These are phyloP conservation scores for Fusarium concolor DNA, from an alignment of 2,329 filamentous ascomycete species.

Conservation along the genomic window DNA sequence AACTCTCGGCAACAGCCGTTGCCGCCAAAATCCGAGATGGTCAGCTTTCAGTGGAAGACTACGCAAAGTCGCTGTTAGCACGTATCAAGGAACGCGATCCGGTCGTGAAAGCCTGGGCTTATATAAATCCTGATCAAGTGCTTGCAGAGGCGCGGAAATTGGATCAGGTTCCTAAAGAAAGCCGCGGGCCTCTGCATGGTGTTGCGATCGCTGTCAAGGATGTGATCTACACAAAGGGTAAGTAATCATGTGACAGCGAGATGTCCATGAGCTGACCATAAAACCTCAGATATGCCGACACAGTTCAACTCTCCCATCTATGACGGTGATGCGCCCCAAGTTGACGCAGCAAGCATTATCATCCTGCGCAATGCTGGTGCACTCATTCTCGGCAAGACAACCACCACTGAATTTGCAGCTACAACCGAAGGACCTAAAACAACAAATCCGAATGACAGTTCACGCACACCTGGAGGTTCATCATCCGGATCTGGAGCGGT, in stretches of 20 bases:
- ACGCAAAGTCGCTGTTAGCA: constrained; percentile 5
- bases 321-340: constrained; percentile 52
- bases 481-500: constrained; percentile 73
- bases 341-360: constrained; percentile 65
- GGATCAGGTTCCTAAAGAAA: background rate
- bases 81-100: constrained; percentile 22
- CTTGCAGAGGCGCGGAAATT: constrained; percentile 7
- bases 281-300: constrained; percentile 63
- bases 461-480: constrained; percentile 73
- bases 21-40: constrained; percentile 2
- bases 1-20: background rate
- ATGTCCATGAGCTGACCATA: accelerated
- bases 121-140: background rate
- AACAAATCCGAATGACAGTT: constrained; percentile 70
- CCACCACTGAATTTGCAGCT: constrained; percentile 66
- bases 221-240: constrained; percentile 28
- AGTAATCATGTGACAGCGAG: accelerated
- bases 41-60: constrained; percentile 35
- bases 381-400: constrained; percentile 57
- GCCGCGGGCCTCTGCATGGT: constrained; percentile 15
- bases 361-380: constrained; percentile 66
- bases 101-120: constrained; percentile 8
- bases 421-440: constrained; percentile 62
- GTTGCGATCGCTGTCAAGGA: constrained; percentile 28
- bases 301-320: constrained; percentile 66